Percentiles rank a stretch among this genome's conserved stretches.
Conservation (phyloP, 2,329 filamentous ascomycete species). For the Proliferodiscus dingleyae region DNA sequence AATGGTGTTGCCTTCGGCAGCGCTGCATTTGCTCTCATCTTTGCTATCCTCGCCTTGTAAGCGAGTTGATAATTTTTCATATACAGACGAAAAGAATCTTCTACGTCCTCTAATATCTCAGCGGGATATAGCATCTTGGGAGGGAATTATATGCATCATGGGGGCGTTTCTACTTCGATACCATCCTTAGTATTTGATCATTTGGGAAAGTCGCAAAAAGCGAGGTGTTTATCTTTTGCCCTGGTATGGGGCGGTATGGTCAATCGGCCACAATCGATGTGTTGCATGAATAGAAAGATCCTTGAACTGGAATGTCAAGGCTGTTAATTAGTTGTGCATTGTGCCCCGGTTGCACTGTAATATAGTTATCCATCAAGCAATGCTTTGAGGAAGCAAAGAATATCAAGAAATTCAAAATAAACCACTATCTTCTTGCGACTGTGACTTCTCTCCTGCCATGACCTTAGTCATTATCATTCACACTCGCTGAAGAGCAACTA, state of each 20-base stretch:
- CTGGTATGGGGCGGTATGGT: not conserved
- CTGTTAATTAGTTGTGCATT: not conserved
- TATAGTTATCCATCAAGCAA: not conserved
- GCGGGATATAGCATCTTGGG: not conserved
- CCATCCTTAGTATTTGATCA: conserved; percentile 1
- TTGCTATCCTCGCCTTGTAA: conserved; percentile 26
- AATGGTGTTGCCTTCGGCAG: conserved; percentile 23
- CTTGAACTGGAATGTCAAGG: not conserved
- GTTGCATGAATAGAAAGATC: not conserved
- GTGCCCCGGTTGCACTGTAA: not conserved
- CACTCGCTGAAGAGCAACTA: too few species aligned
- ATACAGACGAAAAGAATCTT: not conserved
- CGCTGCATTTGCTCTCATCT: conserved; percentile 21
- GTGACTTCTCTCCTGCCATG: not conserved
- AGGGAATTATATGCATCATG: conserved; percentile 1
- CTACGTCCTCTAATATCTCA: not conserved
- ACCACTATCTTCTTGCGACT: not conserved
- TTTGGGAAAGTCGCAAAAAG: not conserved
- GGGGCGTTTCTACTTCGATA: conserved; percentile 2
- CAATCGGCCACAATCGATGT: not conserved
- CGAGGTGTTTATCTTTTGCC: too few species aligned
- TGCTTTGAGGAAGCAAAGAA: not conserved
- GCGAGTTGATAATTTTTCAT: not conserved
- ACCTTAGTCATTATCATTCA: not conserved
- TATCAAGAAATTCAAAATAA: not conserved